Evolutionary conservation across 2,329 filamentous ascomycete genomes (phyloP).

Genomic region (Fusarium globosum): DNA sequence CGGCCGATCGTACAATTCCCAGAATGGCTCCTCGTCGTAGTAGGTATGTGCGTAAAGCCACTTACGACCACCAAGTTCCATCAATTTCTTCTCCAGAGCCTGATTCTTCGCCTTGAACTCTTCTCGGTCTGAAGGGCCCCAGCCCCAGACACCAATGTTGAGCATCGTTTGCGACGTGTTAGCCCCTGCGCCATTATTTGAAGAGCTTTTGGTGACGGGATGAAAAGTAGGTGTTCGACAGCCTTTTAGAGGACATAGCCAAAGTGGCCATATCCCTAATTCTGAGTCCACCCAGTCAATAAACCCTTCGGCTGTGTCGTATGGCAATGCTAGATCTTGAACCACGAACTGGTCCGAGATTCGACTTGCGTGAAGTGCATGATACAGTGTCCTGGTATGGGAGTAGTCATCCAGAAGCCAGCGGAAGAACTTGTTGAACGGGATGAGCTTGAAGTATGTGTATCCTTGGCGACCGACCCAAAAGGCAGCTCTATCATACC

Average conservation of each 20-base stretch:
- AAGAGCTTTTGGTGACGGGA: background rate
- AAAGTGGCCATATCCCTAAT: slow-evolving; percentile 45
- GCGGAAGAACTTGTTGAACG: slow-evolving; percentile 69
- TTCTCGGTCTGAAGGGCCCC: slow-evolving; percentile 63
- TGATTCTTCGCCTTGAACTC: slow-evolving; percentile 74
- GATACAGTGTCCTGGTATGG: slow-evolving; percentile 71
- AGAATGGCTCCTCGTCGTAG: slow-evolving; percentile 75
- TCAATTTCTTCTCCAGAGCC: slow-evolving; percentile 71
- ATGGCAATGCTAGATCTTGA: slow-evolving; percentile 71
- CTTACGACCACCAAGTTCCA: slow-evolving; percentile 76
- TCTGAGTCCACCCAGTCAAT: slow-evolving; percentile 45
- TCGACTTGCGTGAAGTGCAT: slow-evolving; percentile 69
- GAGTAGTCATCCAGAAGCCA: slow-evolving; percentile 70
- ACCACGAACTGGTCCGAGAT: slow-evolving; percentile 67
- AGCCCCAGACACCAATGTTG: slow-evolving; percentile 78
- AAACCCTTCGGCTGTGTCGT: slow-evolving; percentile 53
- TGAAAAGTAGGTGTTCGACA: slow-evolving; percentile 40
- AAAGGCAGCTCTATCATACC: slow-evolving; percentile 73
- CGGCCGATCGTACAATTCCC: slow-evolving; percentile 65
- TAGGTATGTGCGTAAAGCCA: slow-evolving; percentile 86
- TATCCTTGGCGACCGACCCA: slow-evolving; percentile 72
- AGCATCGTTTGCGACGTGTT: slow-evolving; percentile 54
- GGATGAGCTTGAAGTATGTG: slow-evolving; percentile 58
- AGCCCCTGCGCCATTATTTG: fast-evolving
- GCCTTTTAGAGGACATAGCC: slow-evolving; percentile 43